phyloP scores from a whole-genome alignment of 305 asterid genomes.

The Fraxinus albicans region DNA sequence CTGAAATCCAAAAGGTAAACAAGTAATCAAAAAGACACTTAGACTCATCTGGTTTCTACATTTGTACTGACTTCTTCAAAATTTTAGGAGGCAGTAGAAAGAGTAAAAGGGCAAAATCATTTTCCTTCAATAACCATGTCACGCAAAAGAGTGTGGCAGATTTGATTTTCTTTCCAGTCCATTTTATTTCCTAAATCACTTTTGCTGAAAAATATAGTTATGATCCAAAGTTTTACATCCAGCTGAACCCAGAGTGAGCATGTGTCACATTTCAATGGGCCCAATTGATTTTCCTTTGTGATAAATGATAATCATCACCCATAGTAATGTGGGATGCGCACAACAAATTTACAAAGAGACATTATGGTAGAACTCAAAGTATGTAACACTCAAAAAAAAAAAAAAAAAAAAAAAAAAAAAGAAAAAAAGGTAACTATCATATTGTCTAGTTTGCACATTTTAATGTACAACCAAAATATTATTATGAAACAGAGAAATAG shows the following conservation, averaged over 20 bases:
- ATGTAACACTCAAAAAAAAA: neutral
- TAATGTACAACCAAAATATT: neutral
- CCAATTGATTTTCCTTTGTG: neutral
- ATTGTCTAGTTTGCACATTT: neutral
- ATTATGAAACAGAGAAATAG: neutral
- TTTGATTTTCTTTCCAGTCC: neutral
- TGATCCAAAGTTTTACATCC: neutral
- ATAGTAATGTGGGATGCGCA: neutral
- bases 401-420: neutral
- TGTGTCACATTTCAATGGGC: neutral
- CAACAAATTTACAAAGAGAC: neutral
- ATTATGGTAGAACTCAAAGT: neutral
- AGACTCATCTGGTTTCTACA: neutral
- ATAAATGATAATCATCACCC: slow-evolving; percentile 2
- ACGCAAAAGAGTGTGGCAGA: neutral
- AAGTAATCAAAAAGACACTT: neutral
- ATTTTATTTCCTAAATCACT: neutral
- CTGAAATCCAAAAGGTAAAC: neutral
- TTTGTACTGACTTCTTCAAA: neutral
- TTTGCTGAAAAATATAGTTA: neutral
- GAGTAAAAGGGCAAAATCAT: neutral
- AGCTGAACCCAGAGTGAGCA: neutral
- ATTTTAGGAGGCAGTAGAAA: neutral
- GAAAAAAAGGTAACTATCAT: neutral
- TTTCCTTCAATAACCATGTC: neutral